phyloP scores from a whole-genome alignment of 1,139 yeast genomes.

The Kodamaea suecica region DNA sequence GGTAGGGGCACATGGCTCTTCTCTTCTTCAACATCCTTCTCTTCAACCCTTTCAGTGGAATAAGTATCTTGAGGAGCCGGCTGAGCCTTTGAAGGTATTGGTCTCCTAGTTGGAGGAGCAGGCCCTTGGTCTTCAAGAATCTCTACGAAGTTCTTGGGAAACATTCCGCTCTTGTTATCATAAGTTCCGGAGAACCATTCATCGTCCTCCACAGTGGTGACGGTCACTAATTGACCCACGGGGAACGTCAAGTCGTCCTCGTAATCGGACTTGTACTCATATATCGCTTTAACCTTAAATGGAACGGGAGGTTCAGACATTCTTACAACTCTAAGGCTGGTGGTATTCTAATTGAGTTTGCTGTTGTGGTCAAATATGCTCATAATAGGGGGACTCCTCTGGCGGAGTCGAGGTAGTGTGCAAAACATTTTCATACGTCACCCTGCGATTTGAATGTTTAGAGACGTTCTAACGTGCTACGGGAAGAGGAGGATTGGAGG shows the following conservation, averaged over 20 bases:
- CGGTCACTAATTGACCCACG: constrained; percentile 67
- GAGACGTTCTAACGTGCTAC: no score
- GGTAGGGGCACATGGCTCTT: no score
- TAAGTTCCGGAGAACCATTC: constrained; percentile 86
- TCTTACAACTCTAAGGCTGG: no score
- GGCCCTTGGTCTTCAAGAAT: constrained; percentile 9
- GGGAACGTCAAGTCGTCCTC: constrained; percentile 79
- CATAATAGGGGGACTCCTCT: constrained; percentile 2
- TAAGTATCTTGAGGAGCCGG: no score
- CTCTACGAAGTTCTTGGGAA: constrained; percentile 83
- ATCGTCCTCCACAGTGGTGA: constrained; percentile 75
- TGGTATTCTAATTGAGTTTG: not conserved
- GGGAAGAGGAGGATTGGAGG: not conserved
- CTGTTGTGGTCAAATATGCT: not conserved
- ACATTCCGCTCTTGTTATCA: constrained; percentile 65
- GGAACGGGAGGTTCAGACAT: constrained; percentile 37
- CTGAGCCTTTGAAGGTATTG: not conserved
- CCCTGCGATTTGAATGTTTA: no score
- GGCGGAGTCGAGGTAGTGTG: no score
- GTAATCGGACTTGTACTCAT: constrained; percentile 70
- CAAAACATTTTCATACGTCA: no score
- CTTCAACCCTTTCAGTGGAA: no score
- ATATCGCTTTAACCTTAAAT: constrained; percentile 69
- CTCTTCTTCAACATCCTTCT: no score
- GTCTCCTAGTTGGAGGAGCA: constrained; percentile 8